Evolutionary conservation across 2,329 filamentous ascomycete species (phyloP).

Genomic region (Dactylellina parvicollis): DNA sequence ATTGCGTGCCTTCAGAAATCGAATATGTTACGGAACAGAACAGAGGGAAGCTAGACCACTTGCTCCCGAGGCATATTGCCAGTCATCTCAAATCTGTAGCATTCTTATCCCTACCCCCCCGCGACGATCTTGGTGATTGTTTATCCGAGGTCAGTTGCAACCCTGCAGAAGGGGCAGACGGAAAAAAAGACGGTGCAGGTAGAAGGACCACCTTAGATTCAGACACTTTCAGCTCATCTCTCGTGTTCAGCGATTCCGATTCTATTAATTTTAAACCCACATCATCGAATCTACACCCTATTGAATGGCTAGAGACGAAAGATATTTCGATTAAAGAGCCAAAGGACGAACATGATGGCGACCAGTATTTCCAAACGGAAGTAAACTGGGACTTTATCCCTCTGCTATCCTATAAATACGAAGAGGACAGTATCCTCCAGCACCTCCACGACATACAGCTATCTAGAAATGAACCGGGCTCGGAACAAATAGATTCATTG

Average conservation of each 20-base stretch:
- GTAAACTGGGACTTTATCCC: neutral
- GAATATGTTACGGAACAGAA: conserved; percentile 1
- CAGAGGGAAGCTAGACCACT: neutral
- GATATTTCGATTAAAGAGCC: too few relatives aligned
- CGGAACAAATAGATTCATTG: too few relatives aligned
- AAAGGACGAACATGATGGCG: too few relatives aligned
- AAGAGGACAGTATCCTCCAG: neutral
- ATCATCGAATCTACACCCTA: too few relatives aligned
- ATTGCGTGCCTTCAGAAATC: conserved; percentile 20
- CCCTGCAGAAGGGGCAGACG: neutral
- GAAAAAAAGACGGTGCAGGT: neutral
- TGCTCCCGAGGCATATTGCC: conserved; percentile 17
- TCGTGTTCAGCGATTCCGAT: too few relatives aligned
- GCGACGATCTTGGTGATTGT: conserved; percentile 9
- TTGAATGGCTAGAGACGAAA: too few relatives aligned
- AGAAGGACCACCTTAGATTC: neutral
- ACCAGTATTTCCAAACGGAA: too few relatives aligned
- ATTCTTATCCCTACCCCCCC: conserved; percentile 8
- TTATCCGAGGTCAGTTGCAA: neutral
- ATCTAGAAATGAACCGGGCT: too few relatives aligned
- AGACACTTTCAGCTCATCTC: too few relatives aligned
- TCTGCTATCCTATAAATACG: neutral
- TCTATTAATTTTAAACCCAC: too few relatives aligned
- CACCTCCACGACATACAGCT: neutral
- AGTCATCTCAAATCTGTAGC: conserved; percentile 10